phyloP scores from a whole-genome alignment of 495 filamentous ascomycete genomes.

The Neurospora intermedia region DNA sequence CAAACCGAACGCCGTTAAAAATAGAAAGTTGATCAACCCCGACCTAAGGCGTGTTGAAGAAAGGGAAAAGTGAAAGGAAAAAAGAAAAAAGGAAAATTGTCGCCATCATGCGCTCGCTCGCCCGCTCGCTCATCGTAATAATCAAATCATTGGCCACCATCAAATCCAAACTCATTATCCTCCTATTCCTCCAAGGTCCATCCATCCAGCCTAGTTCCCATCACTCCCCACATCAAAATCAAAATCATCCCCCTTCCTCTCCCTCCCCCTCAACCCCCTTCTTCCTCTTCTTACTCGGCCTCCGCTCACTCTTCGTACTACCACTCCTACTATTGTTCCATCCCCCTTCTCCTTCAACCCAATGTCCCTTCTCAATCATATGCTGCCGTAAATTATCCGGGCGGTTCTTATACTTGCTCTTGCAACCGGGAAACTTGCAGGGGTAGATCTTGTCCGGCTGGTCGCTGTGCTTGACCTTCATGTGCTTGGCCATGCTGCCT shows the following conservation, averaged over 20 bases:
- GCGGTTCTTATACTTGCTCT: constrained; percentile 39
- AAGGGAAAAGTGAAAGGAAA: background rate
- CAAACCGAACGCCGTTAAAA: background rate
- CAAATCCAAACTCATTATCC: background rate
- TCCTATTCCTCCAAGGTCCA: background rate
- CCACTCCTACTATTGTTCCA: background rate
- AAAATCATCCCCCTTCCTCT: background rate
- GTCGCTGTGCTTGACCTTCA: constrained; percentile 36
- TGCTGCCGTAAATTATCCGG: constrained; percentile 40
- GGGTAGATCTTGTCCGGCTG: constrained; percentile 34
- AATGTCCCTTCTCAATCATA: constrained; percentile 40
- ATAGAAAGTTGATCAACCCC: background rate
- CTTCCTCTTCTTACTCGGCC: constrained; percentile 37
- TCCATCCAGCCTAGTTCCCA: background rate
- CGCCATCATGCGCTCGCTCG: background rate
- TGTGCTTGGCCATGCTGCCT: constrained; percentile 43
- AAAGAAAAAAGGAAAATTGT: background rate
- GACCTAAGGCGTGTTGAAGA: background rate
- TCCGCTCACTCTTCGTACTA: constrained; percentile 2
- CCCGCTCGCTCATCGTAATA: background rate
- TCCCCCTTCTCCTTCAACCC: constrained; percentile 25
- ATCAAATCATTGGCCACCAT: background rate
- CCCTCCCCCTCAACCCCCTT: constrained; percentile 7
- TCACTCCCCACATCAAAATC: background rate
- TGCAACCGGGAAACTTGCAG: constrained; percentile 29